These are phyloP conservation scores for Hansfordia pulvinata DNA, from an alignment of 2,329 filamentous ascomycete genomes.

Conservation along the genomic window DNA sequence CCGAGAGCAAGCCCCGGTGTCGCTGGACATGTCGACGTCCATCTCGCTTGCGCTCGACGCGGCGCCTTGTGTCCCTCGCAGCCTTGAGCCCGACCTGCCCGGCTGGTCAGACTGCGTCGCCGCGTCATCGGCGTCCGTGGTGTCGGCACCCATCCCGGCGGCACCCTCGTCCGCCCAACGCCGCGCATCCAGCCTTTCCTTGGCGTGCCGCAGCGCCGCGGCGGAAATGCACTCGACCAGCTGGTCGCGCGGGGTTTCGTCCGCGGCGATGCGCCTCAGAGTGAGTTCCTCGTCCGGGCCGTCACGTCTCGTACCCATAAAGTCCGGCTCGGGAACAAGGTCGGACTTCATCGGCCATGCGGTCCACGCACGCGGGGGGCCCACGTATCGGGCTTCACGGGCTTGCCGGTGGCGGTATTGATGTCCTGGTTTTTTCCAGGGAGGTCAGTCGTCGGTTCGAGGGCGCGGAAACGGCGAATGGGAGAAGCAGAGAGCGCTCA, in stretches of 20 bases:
- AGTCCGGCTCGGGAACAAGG: constrained; percentile 44
- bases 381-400: constrained; percentile 23
- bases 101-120: constrained; percentile 6
- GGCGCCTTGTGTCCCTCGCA: constrained; percentile 1
- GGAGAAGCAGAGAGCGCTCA: constrained; percentile 14
- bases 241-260: no score
- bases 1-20: no score
- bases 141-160: constrained; percentile 4
- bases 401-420: constrained; percentile 12
- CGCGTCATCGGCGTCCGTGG: constrained; percentile 5
- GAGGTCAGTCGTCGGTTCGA: constrained; percentile 6
- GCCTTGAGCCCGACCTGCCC: constrained; percentile 8
- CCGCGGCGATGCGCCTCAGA: constrained; percentile 26
- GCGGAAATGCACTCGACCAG: constrained; percentile 62
- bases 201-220: constrained; percentile 51
- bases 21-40: constrained; percentile 7
- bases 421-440: constrained; percentile 21
- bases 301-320: constrained; percentile 24
- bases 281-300: constrained; percentile 38
- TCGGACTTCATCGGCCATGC: constrained; percentile 65
- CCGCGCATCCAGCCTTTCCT: constrained; percentile 40
- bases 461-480: neutral
- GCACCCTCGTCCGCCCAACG: constrained; percentile 14
- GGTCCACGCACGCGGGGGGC: constrained; percentile 54
- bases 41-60: constrained; percentile 5